These are phyloP conservation scores for Delitschia confertaspora DNA, from an alignment of 495 filamentous ascomycete species.

Conservation along the genomic window DNA sequence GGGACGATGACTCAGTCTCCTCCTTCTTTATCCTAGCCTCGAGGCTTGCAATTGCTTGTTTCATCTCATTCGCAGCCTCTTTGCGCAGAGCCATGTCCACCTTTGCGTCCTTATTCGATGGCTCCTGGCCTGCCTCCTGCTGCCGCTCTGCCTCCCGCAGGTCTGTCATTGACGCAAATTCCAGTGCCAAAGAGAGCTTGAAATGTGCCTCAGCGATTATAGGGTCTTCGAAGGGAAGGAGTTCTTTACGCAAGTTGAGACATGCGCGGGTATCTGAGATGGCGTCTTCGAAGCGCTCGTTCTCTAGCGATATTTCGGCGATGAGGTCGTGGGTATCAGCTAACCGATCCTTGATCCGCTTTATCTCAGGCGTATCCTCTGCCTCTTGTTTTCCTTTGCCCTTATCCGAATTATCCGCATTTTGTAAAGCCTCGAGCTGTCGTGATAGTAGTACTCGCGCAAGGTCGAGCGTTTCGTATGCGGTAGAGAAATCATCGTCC, in stretches of 20 bases:
- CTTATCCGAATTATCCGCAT: constrained; percentile 32
- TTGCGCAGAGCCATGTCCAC: constrained; percentile 27
- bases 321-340: constrained; percentile 88
- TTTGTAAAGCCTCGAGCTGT: constrained; percentile 43
- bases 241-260: constrained; percentile 62
- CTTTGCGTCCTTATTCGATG: constrained; percentile 6
- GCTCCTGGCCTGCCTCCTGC: constrained; percentile 16
- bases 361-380: constrained; percentile 33
- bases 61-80: constrained; percentile 26
- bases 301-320: constrained; percentile 90
- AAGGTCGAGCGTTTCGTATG: constrained; percentile 86
- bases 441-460: constrained; percentile 70
- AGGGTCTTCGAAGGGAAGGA: constrained; percentile 70
- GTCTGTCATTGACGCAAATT: constrained; percentile 77
- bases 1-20: neutral
- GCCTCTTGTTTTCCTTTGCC: constrained; percentile 46
- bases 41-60: constrained; percentile 21
- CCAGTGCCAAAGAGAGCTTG: constrained; percentile 89
- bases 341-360: constrained; percentile 67
- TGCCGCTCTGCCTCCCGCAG: constrained; percentile 41
- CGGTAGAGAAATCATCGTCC: constrained; percentile 81
- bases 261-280: constrained; percentile 68
- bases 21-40: constrained; percentile 22
- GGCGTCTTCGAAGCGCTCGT: constrained; percentile 76
- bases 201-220: constrained; percentile 88